These are phyloP conservation scores for Gloeophyllum trabeum DNA, from an alignment of 768 basidiomycete species.

Conservation along the genomic window DNA sequence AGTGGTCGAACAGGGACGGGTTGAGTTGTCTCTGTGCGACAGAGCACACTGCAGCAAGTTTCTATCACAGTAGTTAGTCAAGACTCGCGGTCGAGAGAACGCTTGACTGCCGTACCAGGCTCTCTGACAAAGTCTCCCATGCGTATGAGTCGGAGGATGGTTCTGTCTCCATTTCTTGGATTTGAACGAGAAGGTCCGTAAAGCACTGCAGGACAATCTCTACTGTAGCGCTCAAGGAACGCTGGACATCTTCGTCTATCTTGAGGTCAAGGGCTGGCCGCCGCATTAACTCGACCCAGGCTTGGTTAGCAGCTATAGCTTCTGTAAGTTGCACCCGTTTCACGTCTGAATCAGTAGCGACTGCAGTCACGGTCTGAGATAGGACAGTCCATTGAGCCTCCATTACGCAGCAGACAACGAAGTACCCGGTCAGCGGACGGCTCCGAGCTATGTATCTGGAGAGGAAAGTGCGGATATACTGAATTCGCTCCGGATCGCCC, in stretches of 20 bases:
- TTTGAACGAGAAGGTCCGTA: slow-evolving; percentile 64
- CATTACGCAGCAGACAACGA: slow-evolving; percentile 81
- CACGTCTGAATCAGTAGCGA: slow-evolving; percentile 7
- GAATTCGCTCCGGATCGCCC: slow-evolving; percentile 36
- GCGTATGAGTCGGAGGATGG: slow-evolving; percentile 80
- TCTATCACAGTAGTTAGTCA: slow-evolving; percentile 29
- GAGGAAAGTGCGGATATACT: slow-evolving; percentile 58
- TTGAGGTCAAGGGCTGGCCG: slow-evolving; percentile 33
- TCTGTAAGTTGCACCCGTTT: too few relatives aligned
- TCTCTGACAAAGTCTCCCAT: slow-evolving; percentile 90
- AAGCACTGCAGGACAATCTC: slow-evolving; percentile 66
- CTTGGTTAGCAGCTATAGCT: slow-evolving; percentile 76
- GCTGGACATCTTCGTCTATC: slow-evolving; percentile 15
- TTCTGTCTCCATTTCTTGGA: slow-evolving; percentile 74
- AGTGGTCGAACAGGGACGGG: slow-evolving; percentile 50
- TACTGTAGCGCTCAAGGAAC: slow-evolving; percentile 33
- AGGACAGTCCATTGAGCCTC: slow-evolving; percentile 82
- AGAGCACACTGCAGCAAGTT: slow-evolving; percentile 77
- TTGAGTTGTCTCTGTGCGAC: slow-evolving; percentile 62
- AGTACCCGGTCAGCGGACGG: slow-evolving; percentile 78
- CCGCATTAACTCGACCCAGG: slow-evolving; percentile 63
- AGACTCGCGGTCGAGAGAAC: not conserved
- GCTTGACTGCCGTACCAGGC: slow-evolving; percentile 51
- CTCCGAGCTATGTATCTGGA: slow-evolving; percentile 66
- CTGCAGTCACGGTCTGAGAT: slow-evolving; percentile 45